A percentile compares a stretch with the other conserved stretches of the same genome.
These are phyloP conservation scores for Dioszegia crocea DNA, from an alignment of 768 basidiomycete species.

Conservation along the genomic window DNA sequence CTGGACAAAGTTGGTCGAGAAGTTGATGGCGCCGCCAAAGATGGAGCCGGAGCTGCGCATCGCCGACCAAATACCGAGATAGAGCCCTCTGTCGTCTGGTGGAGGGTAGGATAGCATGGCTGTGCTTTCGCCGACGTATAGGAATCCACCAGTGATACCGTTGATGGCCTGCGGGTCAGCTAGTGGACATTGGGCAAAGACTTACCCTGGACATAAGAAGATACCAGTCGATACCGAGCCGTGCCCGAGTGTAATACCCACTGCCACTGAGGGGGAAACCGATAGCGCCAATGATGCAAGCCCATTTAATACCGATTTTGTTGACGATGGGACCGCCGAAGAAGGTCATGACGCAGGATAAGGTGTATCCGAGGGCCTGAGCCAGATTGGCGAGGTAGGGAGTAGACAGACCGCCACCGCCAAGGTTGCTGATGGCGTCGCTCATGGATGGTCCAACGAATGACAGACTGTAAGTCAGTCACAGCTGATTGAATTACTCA, in stretches of 20 bases:
- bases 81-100: conserved; percentile 11
- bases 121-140: conserved; percentile 25
- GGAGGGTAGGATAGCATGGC: conserved; percentile 26
- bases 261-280: conserved; percentile 16
- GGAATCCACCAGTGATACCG: conserved; percentile 18
- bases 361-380: conserved; percentile 12
- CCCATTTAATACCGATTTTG: conserved; percentile 34
- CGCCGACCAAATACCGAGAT: conserved; percentile 25
- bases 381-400: conserved; percentile 24
- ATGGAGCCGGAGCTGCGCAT: conserved; percentile 18
- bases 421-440: conserved; percentile 27
- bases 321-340: conserved; percentile 39
- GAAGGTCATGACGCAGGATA: conserved; percentile 18
- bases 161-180: conserved; percentile 6
- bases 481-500: neutral
- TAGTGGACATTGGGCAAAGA: neutral
- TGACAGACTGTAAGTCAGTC: neutral
- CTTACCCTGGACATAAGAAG: conserved; percentile 7
- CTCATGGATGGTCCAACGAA: conserved; percentile 26
- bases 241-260: conserved; percentile 16
- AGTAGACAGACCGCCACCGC: conserved; percentile 30
- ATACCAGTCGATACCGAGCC: conserved; percentile 11
- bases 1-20: conserved; percentile 14
- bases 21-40: conserved; percentile 24
- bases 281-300: conserved; percentile 21